Percentiles rank a stretch among this genome's conserved stretches.
Evolutionary conservation across 768 basidiomycete species (phyloP).

Genomic region (Flagelloscypha sp.): DNA sequence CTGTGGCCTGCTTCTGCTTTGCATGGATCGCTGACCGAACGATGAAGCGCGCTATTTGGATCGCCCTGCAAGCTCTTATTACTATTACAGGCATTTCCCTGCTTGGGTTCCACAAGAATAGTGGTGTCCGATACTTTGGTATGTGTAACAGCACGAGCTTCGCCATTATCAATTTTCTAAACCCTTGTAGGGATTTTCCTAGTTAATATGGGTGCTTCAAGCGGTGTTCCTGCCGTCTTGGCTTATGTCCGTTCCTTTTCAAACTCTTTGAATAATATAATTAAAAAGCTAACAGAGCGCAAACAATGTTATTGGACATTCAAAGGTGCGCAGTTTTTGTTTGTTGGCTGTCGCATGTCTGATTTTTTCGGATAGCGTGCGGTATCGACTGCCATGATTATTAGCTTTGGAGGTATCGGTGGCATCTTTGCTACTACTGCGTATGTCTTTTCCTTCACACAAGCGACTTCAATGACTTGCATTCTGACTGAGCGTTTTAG

Average conservation of each 20-base stretch:
- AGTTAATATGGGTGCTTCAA: slow-evolving; percentile 24
- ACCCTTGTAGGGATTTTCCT: slow-evolving; percentile 21
- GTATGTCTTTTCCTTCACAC: slow-evolving; percentile 9
- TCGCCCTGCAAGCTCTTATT: slow-evolving; percentile 24
- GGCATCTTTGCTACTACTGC: slow-evolving; percentile 32
- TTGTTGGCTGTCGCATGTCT: background rate
- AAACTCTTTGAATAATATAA: too few relatives aligned
- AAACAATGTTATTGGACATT: slow-evolving; percentile 28
- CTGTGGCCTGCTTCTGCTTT: slow-evolving; percentile 26
- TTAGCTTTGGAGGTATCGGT: slow-evolving; percentile 29
- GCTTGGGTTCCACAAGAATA: slow-evolving; percentile 20
- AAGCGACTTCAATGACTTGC: background rate
- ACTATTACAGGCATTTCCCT: slow-evolving; percentile 25
- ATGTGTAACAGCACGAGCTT: background rate
- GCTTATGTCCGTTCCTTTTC: slow-evolving; percentile 34
- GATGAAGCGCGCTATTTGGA: slow-evolving; percentile 24
- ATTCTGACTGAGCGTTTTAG: slow-evolving; percentile 3
- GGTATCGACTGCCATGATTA: slow-evolving; percentile 28
- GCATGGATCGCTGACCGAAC: slow-evolving; percentile 31
- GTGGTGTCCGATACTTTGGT: slow-evolving; percentile 26
- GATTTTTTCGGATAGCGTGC: slow-evolving; percentile 17
- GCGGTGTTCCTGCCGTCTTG: slow-evolving; percentile 27
- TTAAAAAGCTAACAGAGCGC: too few relatives aligned
- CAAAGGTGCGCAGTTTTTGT: slow-evolving; percentile 15
- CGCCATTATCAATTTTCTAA: too few relatives aligned